Percentiles rank a stretch among this genome's conserved stretches.
Evolutionary conservation across 129 eudicot species (phyloP).

Genomic region (Escallonia herrerae): DNA sequence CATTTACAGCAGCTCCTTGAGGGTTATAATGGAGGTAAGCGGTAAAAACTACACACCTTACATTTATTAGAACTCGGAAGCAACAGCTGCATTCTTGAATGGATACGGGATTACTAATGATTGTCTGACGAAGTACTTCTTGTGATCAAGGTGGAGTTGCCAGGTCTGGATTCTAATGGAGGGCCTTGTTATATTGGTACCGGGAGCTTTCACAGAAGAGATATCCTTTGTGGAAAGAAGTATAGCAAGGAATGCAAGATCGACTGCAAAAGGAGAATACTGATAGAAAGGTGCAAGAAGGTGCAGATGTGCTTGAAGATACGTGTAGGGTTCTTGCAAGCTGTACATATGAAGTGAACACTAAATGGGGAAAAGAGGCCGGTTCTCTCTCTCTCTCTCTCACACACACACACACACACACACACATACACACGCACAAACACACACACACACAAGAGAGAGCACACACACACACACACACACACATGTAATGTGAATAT

Average conservation of each 20-base stretch:
- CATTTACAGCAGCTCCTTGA: constrained; percentile 20
- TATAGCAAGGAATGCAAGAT: constrained; percentile 10
- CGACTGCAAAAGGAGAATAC: constrained; percentile 12
- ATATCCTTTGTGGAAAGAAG: constrained; percentile 29
- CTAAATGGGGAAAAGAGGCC: too few relatives aligned
- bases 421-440: neutral
- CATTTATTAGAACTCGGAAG: neutral
- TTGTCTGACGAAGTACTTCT: too few relatives aligned
- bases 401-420: too few relatives aligned
- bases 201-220: constrained; percentile 55
- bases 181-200: constrained; percentile 36
- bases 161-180: constrained; percentile 35
- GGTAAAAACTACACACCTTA: neutral
- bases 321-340: constrained; percentile 27
- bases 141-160: constrained; percentile 32
- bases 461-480: neutral
- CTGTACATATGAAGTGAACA: constrained; percentile 26
- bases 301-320: constrained; percentile 20
- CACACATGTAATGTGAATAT: neutral
- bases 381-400: neutral
- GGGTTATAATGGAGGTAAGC: constrained; percentile 20
- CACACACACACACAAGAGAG: too few relatives aligned
- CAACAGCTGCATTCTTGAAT: too few relatives aligned
- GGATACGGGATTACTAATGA: too few relatives aligned
- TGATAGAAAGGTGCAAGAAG: neutral